Conservation (phyloP, 257 asterid species). For the Forsythia suspensa region DNA sequence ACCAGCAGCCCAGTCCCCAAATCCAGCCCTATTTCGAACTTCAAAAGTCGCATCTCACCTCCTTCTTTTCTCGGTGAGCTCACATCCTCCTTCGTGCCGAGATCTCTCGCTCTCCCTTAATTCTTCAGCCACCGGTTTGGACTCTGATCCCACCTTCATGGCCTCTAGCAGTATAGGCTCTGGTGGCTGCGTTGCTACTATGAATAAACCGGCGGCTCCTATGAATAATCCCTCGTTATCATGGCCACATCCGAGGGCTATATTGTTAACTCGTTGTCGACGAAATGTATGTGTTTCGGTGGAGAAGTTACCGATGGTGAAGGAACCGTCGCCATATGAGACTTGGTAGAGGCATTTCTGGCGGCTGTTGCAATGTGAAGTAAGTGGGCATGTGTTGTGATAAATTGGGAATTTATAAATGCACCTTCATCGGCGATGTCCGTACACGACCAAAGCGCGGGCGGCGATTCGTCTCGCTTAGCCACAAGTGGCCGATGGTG, state of each 20-base stretch:
- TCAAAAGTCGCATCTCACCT: no score
- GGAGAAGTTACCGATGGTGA: slow-evolving; percentile 78
- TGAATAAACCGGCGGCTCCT: slow-evolving; percentile 86
- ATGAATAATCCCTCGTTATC: slow-evolving; percentile 82
- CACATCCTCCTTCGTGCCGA: slow-evolving; percentile 38
- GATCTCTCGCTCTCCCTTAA: slow-evolving; percentile 39
- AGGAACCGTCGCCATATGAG: slow-evolving; percentile 87
- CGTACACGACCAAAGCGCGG: no score
- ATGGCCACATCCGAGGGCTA: slow-evolving; percentile 87
- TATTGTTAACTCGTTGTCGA: slow-evolving; percentile 31
- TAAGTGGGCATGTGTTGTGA: no score
- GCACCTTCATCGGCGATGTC: no score
- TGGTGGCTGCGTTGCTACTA: slow-evolving; percentile 26
- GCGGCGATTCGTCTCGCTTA: no score
- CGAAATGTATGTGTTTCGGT: slow-evolving; percentile 88
- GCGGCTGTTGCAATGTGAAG: slow-evolving; percentile 60
- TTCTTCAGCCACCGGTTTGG: slow-evolving; percentile 37
- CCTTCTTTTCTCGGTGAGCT: slow-evolving; percentile 53
- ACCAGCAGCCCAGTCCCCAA: no score
- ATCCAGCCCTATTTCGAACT: no score
- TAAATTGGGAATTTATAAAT: no score
- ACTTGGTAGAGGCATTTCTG: slow-evolving; percentile 74
- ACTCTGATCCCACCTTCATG: slow-evolving; percentile 39
- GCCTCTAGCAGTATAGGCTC: slow-evolving; percentile 27
- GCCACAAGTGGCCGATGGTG: no score